These are phyloP conservation scores for Irpex sp. DNA, from an alignment of 1,284 basidiomycete genomes.

Conservation along the genomic window DNA sequence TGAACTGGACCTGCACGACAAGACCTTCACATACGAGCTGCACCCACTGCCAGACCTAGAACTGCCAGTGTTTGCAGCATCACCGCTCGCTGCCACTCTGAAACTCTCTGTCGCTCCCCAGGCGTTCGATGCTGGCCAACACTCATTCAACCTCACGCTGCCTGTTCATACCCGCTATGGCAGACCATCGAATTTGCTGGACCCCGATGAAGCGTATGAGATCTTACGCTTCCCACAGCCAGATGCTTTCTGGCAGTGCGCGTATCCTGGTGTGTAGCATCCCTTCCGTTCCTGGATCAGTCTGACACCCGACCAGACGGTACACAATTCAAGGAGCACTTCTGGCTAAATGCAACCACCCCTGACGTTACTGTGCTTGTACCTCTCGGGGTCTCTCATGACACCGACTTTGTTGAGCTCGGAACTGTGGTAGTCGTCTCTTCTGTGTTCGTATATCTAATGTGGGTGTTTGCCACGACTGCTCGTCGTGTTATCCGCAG, in stretches of 20 bases:
- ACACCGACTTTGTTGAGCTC: not conserved
- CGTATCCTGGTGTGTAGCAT: slow-evolving; percentile 10
- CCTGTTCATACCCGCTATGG: slow-evolving; percentile 53
- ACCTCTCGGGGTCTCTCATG: not conserved
- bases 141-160: slow-evolving; percentile 28
- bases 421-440: slow-evolving; percentile 29
- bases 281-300: not conserved
- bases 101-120: slow-evolving; percentile 29
- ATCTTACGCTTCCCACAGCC: slow-evolving; percentile 32
- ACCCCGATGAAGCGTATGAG: slow-evolving; percentile 15
- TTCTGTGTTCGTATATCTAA: slow-evolving; percentile 35
- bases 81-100: slow-evolving; percentile 31
- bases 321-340: not conserved
- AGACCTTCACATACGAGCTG: slow-evolving; percentile 36
- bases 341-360: not conserved
- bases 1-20: slow-evolving; percentile 42
- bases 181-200: slow-evolving; percentile 16
- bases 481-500: slow-evolving; percentile 17
- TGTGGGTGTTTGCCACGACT: slow-evolving; percentile 21
- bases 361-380: slow-evolving; percentile 2
- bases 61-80: slow-evolving; percentile 42
- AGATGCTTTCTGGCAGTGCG: slow-evolving; percentile 37
- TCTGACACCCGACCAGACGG: not conserved
- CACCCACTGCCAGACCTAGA: slow-evolving; percentile 46
- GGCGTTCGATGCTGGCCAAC: not conserved